phyloP scores from a whole-genome alignment of 2,329 filamentous ascomycete genomes.

The Alternaria infectoria region DNA sequence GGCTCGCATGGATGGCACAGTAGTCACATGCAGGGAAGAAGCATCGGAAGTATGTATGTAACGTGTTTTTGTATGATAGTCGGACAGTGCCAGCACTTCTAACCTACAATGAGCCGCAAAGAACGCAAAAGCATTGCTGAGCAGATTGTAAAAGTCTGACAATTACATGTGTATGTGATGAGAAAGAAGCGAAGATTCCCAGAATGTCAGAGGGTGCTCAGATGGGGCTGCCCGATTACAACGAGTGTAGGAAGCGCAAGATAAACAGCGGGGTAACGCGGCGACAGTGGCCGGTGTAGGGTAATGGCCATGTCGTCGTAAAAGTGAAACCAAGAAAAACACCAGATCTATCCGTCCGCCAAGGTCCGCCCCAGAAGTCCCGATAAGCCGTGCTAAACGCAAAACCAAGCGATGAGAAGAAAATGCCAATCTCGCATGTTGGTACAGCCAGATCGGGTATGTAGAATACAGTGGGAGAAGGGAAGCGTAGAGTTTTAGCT shows the following conservation, averaged over 20 bases:
- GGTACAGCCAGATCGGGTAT: constrained; percentile 25
- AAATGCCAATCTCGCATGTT: constrained; percentile 27
- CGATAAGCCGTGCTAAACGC: constrained; percentile 32
- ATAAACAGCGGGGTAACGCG: constrained; percentile 25
- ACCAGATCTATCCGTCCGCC: constrained; percentile 34
- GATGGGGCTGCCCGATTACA: constrained; percentile 41
- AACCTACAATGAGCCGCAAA: constrained; percentile 29
- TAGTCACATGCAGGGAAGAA: constrained; percentile 1
- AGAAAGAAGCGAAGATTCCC: constrained; percentile 42
- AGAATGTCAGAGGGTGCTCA: constrained; percentile 32
- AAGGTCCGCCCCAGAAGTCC: constrained; percentile 20
- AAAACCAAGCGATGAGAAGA: constrained; percentile 25
- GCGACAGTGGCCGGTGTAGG: constrained; percentile 38
- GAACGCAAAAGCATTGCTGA: constrained; percentile 25
- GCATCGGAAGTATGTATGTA: constrained; percentile 5
- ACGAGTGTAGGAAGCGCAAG: constrained; percentile 48
- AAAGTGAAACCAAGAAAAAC: constrained; percentile 31
- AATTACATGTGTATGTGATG: constrained; percentile 26
- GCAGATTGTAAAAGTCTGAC: constrained; percentile 25
- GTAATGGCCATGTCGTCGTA: constrained; percentile 42
- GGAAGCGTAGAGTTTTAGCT: constrained; percentile 35
- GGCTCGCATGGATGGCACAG: neutral
- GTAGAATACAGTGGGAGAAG: constrained; percentile 36
- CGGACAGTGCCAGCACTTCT: constrained; percentile 42
- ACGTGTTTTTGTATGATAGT: constrained; percentile 28